Percentiles rank a stretch among this genome's conserved stretches.
Conservation (phyloP, 345 rosid species). For the Eucalyptus tenuipes region DNA sequence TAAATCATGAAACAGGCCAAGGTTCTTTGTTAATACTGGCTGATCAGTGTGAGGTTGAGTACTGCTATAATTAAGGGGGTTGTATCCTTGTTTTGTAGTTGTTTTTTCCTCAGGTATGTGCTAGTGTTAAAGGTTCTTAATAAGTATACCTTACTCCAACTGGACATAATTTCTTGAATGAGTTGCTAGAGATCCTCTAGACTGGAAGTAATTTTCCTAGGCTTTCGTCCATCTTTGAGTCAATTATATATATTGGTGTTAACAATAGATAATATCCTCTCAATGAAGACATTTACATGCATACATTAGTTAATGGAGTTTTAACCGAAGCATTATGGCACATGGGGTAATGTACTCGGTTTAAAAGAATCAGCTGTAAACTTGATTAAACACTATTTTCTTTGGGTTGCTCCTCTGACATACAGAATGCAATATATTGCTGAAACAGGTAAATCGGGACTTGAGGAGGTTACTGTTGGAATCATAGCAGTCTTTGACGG, state of each 20-base stretch:
- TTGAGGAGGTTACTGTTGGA: slow-evolving; percentile 63
- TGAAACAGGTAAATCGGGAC: slow-evolving; percentile 47
- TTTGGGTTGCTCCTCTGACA: not conserved
- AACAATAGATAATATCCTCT: not conserved
- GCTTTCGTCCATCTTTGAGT: not conserved
- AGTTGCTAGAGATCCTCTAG: not conserved
- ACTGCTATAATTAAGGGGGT: not conserved
- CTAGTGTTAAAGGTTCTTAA: not conserved
- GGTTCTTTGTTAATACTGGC: not conserved
- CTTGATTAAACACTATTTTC: not conserved
- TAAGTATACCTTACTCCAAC: not conserved
- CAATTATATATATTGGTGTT: not conserved
- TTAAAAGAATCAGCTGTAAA: not conserved
- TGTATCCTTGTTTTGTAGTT: not conserved
- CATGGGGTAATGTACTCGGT: not conserved
- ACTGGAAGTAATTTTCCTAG: not conserved
- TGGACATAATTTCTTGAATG: not conserved
- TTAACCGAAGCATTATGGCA: not conserved
- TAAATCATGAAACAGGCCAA: not conserved
- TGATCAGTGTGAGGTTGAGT: not conserved
- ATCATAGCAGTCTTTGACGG: slow-evolving; percentile 89
- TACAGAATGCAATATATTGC: not conserved
- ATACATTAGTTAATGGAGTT: not conserved
- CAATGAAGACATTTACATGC: not conserved
- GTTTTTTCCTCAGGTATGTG: not conserved